Evolutionary conservation across 495 filamentous ascomycete genomes (phyloP), one percentile per base, ranked within the genome.

Genomic region (Pseudevernia furfuracea): DNA sequence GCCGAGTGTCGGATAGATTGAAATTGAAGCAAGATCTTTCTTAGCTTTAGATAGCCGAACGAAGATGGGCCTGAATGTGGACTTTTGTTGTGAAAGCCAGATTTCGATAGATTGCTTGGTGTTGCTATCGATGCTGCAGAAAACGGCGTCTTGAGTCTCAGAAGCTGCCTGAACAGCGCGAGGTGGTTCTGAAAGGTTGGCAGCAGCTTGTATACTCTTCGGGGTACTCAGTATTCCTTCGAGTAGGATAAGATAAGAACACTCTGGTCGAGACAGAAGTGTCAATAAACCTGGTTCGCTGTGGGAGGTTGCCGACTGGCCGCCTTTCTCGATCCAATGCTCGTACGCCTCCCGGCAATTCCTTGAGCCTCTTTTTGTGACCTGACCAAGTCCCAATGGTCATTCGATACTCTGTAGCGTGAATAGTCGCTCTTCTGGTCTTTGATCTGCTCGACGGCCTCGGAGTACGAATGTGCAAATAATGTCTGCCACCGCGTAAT

Each of bases 1-100:
- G 21, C 80, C 79, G 1, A 80, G 72, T 4, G 71, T 79, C 7
- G 79, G 79, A 60, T 75, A 67, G 4, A 69, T 37, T 1, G 72
- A 78, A 8, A 44, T 15, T 8, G 52, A 1, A 1, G 70, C 76
- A 1, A 81, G 71, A 9, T 70, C 66, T 64, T 81, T 80, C 17
- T 71, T 59, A 5, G 77, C 76, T 36, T 55, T 59, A 0, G 66
- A 69, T 37, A 74, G 48, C n/a, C 65, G 73, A 59, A 78, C 64
- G 57, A 77, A 73, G 2, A 67, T 72, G 5, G 74, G 71, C 37
- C 61, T 56, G 66, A 69, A 74, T 32, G 25, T 25, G 21, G 43
- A 21, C 10, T 61, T 39, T 7, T 68, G 48, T 17, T n/a, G 30
- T 9, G 60, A 62, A 15, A 74, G 49, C 67, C 52, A 65, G 1